These are phyloP conservation scores for Tuctoria greenei DNA, from an alignment of 176 grass and related monocot species.

Conservation along the genomic window DNA sequence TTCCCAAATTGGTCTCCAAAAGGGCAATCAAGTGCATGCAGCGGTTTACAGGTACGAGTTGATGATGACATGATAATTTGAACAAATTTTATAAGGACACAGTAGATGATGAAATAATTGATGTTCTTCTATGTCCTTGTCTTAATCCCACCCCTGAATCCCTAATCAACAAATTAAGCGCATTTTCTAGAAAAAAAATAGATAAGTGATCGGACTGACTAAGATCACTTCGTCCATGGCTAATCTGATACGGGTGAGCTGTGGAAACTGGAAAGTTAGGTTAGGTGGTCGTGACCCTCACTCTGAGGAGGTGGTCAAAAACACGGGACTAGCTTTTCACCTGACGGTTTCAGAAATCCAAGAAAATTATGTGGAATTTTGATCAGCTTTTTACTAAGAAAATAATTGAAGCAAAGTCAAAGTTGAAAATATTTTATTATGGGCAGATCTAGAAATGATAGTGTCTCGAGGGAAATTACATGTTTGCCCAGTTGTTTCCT, in stretches of 20 bases:
- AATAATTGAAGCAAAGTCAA: neutral
- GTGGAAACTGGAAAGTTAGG: neutral
- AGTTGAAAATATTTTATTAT: too few species aligned
- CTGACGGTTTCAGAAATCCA: neutral
- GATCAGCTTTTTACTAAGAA: neutral
- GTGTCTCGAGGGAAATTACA: too few species aligned
- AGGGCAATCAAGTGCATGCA: neutral
- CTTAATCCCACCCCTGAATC: neutral
- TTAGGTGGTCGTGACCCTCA: neutral
- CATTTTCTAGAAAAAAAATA: neutral
- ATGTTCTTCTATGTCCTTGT: neutral
- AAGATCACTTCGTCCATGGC: neutral
- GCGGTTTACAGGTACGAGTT: neutral
- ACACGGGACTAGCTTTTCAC: constrained; percentile 35
- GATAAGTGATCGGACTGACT: neutral
- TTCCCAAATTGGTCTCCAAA: neutral
- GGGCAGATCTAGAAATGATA: too few species aligned
- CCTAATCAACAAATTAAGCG: neutral
- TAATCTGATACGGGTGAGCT: neutral
- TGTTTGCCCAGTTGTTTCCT: too few species aligned
- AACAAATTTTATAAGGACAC: neutral
- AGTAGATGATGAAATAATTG: constrained; percentile 18
- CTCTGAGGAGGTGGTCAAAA: neutral
- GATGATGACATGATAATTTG: constrained; percentile 5
- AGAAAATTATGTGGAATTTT: neutral